Conservation (phyloP, 768 basidiomycete genomes). For the Mycena chlorophos region DNA sequence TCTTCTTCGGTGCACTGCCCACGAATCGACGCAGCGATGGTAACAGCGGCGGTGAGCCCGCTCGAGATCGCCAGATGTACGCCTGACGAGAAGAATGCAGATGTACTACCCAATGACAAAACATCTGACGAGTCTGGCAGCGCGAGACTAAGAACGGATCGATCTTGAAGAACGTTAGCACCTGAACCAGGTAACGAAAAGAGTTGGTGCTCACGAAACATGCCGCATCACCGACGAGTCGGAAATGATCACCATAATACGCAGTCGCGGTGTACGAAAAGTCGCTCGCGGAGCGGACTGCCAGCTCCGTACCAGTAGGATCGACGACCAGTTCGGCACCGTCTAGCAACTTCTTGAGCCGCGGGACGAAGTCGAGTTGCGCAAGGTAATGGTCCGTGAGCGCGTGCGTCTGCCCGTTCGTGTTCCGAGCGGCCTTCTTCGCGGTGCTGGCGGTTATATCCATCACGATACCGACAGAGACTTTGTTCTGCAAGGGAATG, state of each 20-base stretch:
- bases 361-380: constrained; percentile 29
- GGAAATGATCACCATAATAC: constrained; percentile 23
- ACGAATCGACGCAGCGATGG: constrained; percentile 26
- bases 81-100: constrained; percentile 33
- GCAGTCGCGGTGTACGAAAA: constrained; percentile 21
- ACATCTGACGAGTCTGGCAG: no score
- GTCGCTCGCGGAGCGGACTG: constrained; percentile 17
- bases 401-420: neutral
- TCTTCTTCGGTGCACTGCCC: constrained; percentile 22
- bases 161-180: constrained; percentile 8
- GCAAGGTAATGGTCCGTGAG: constrained; percentile 27
- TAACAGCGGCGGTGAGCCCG: constrained; percentile 29
- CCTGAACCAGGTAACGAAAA: constrained; percentile 6
- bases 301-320: constrained; percentile 1
- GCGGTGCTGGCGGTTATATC: constrained; percentile 24
- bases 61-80: constrained; percentile 30
- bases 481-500: constrained; percentile 42
- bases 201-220: constrained; percentile 3
- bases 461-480: constrained; percentile 46
- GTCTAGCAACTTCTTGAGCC: constrained; percentile 27
- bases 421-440: constrained; percentile 5
- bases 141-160: no score
- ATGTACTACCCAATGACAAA: no score
- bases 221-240: constrained; percentile 27
- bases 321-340: constrained; percentile 1